Conservation (phyloP, 257 asterid genomes). For the Penstemon barbatus region DNA sequence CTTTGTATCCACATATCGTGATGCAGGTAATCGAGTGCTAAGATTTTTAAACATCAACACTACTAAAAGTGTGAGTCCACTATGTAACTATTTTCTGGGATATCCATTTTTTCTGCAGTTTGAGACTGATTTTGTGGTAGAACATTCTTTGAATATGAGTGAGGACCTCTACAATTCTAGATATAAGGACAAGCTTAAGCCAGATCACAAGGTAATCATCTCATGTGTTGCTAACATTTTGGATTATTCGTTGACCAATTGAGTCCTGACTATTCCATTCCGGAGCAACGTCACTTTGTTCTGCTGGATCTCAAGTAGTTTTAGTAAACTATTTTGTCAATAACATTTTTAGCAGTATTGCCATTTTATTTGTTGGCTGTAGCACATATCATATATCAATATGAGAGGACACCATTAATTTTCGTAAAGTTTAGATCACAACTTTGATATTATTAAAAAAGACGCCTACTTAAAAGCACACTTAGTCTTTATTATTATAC, state of each 20-base stretch:
- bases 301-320: slow-evolving; percentile 9
- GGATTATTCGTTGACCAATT: slow-evolving; percentile 8
- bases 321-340: background rate
- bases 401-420: slow-evolving; percentile 10
- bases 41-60: background rate
- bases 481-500: slow-evolving; percentile 18
- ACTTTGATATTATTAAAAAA: background rate
- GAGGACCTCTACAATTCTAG: slow-evolving; percentile 74
- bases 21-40: slow-evolving; percentile 67
- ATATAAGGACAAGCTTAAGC: slow-evolving; percentile 75
- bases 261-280: background rate
- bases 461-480: background rate
- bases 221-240: slow-evolving; percentile 11
- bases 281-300: background rate
- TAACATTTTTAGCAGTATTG: background rate
- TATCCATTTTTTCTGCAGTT: slow-evolving; percentile 50
- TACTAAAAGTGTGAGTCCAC: slow-evolving; percentile 13
- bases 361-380: background rate
- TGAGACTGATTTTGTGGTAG: slow-evolving; percentile 75
- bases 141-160: slow-evolving; percentile 60
- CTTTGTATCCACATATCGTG: slow-evolving; percentile 91
- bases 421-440: background rate
- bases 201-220: slow-evolving; percentile 61
- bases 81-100: slow-evolving; percentile 13
- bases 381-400: slow-evolving; percentile 2